These are phyloP conservation scores for Lactarius hengduanensis DNA, from an alignment of 768 basidiomycete genomes.

Conservation along the genomic window DNA sequence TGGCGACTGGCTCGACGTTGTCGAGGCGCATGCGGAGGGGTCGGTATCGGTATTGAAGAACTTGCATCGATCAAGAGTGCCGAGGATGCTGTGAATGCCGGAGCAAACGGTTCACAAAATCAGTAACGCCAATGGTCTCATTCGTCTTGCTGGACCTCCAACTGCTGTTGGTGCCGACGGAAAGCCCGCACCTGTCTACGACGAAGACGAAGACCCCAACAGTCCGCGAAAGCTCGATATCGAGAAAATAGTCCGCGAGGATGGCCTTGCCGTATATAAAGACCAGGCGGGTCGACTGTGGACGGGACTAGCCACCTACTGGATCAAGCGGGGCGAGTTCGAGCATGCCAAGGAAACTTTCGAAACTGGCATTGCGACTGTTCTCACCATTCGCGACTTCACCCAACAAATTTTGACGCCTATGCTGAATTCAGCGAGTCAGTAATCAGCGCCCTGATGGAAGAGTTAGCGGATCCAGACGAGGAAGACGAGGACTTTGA, in stretches of 20 bases:
- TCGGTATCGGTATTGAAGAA: conserved; percentile 83
- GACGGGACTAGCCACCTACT: conserved; percentile 96
- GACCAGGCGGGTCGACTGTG: conserved; percentile 96
- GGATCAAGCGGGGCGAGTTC: conserved; percentile 97
- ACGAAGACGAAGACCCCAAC: conserved; percentile 81
- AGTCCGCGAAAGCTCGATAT: conserved; percentile 76
- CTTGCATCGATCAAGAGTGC: conserved; percentile 39
- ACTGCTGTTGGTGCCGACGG: conserved; percentile 51
- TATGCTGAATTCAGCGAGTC: conserved; percentile 94
- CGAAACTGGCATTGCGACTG: conserved; percentile 78
- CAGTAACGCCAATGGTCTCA: conserved; percentile 39
- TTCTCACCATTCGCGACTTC: conserved; percentile 94
- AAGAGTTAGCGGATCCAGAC: conserved; percentile 73
- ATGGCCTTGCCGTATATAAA: conserved; percentile 87
- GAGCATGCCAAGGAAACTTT: conserved; percentile 86
- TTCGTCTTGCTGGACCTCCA: conserved; percentile 70
- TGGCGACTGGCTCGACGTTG: conserved; percentile 88
- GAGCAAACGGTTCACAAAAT: conserved; percentile 45
- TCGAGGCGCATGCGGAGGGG: conserved; percentile 86
- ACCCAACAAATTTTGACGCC: conserved; percentile 96
- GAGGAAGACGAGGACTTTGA: conserved; percentile 77
- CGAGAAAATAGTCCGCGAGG: conserved; percentile 77
- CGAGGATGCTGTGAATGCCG: conserved; percentile 47
- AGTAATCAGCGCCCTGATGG: conserved; percentile 88
- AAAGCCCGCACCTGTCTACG: conserved; percentile 52